phyloP scores from a whole-genome alignment of 192 early-diverging fungal genomes.

The Umbelopsis vinacea region DNA sequence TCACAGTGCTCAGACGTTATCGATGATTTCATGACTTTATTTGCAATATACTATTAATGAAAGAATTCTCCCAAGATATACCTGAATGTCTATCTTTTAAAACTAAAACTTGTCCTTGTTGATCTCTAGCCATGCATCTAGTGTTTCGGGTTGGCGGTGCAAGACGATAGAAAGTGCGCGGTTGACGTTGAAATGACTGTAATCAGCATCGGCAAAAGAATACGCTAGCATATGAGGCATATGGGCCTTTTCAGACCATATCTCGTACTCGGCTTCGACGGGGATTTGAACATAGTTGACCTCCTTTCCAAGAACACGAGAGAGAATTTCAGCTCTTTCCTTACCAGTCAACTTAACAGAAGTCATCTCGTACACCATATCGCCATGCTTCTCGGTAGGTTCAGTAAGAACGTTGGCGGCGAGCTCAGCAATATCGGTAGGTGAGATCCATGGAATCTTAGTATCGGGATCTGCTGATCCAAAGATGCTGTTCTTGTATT shows the following conservation, averaged over 20 bases:
- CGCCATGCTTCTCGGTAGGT: constrained; percentile 14
- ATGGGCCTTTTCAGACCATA: background rate
- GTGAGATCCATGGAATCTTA: background rate
- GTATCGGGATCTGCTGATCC: background rate
- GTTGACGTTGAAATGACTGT: no score
- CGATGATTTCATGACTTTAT: no score
- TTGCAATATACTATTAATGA: no score
- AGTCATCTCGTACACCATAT: constrained; percentile 25
- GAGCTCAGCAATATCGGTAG: constrained; percentile 23
- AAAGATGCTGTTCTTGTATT: background rate
- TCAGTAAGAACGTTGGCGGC: constrained; percentile 22
- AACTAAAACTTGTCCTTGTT: no score
- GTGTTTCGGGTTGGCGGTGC: no score
- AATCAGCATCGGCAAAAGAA: no score
- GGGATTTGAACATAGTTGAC: constrained; percentile 17
- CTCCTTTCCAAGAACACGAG: constrained; percentile 9
- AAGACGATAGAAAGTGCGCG: no score
- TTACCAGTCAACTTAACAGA: background rate
- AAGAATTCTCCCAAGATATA: no score
- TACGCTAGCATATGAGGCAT: background rate
- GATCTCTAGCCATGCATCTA: no score
- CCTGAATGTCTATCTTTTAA: no score
- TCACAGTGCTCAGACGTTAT: no score
- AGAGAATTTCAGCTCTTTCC: background rate
- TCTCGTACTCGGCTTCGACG: background rate